A percentile compares a stretch with the other conserved stretches of the same genome.
phyloP scores from a whole-genome alignment of 345 rosid species.

The Syzygium aqueum region DNA sequence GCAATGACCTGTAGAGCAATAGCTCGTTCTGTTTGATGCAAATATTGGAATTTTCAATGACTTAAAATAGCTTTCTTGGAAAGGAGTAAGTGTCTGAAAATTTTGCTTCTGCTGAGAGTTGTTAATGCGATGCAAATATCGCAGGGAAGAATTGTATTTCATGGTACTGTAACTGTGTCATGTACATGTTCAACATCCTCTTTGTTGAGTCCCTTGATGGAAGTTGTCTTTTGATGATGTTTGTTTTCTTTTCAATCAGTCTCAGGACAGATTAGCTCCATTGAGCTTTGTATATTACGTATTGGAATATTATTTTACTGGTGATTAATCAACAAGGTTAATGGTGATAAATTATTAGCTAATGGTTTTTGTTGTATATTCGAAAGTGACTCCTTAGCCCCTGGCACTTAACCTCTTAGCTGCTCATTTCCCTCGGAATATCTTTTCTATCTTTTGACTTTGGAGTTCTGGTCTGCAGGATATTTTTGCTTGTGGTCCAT shows the following conservation, averaged over 20 bases:
- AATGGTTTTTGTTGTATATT: neutral
- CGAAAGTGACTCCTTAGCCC: neutral
- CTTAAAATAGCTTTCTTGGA: neutral
- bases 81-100: neutral
- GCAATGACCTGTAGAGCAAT: neutral
- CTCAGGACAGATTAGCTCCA: neutral
- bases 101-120: neutral
- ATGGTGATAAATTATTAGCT: neutral
- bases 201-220: neutral
- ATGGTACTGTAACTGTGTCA: neutral
- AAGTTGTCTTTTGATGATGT: neutral
- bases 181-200: neutral
- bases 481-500: neutral
- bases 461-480: neutral
- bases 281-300: neutral
- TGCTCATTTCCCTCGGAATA: neutral
- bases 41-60: neutral
- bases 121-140: neutral
- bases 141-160: neutral
- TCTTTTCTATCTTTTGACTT: neutral
- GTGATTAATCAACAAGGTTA: neutral
- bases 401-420: neutral
- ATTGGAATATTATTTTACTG: neutral
- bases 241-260: neutral
- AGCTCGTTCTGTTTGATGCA: neutral